Conservation (phyloP, 148 eudicot genomes). For the Rhododendron mucronatum region DNA sequence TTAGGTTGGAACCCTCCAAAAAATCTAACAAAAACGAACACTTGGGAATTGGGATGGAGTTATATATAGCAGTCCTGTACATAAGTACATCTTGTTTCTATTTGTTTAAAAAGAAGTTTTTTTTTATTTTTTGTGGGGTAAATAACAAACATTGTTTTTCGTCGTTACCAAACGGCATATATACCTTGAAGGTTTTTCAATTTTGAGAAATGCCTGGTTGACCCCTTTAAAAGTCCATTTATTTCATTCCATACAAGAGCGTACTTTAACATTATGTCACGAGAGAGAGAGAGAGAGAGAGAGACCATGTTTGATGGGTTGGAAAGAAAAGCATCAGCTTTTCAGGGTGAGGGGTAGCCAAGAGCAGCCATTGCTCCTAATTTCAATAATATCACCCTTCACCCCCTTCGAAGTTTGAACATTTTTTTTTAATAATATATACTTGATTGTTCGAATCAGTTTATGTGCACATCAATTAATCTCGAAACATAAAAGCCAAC, state of each 20-base stretch:
- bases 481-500: background rate
- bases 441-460: background rate
- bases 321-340: constrained; percentile 13
- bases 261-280: background rate
- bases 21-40: too few species aligned
- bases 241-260: background rate
- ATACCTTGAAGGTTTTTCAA: background rate
- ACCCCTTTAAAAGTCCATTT: background rate
- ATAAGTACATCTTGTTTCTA: too few species aligned
- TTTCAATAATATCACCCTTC: background rate
- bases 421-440: background rate
- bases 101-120: too few species aligned
- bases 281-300: background rate
- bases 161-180: background rate
- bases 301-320: constrained; percentile 12
- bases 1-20: too few species aligned
- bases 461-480: background rate
- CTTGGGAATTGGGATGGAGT: too few species aligned
- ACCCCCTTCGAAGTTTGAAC: background rate
- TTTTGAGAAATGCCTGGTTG: constrained; percentile 5
- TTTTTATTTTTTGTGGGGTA: too few species aligned
- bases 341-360: constrained; percentile 12
- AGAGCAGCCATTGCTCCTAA: background rate
- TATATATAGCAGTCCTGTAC: background rate
- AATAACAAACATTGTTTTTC: too few species aligned